These are phyloP conservation scores for Saccharomycopsis hybrid DNA, from an alignment of 1,139 yeast species.

Conservation along the genomic window DNA sequence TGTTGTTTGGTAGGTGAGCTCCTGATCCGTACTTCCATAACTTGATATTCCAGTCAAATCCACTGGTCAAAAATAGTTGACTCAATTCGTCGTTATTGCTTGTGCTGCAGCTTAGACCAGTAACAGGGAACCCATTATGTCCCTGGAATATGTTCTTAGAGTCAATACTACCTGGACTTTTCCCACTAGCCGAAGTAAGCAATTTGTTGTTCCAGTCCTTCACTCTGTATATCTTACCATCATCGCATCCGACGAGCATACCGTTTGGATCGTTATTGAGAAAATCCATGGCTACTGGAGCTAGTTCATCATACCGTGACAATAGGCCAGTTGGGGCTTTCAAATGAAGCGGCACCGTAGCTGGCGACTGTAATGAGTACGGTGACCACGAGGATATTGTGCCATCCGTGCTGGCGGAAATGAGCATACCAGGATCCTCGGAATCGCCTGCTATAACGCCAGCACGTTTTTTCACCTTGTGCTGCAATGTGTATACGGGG, in stretches of 20 bases:
- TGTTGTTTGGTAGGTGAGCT: conserved; percentile 11
- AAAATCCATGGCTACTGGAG: conserved; percentile 33
- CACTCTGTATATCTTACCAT: conserved; percentile 42
- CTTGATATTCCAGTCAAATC: conserved; percentile 38
- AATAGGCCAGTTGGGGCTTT: conserved; percentile 26
- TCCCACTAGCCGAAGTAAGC: neutral
- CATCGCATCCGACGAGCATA: conserved; percentile 41
- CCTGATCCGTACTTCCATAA: conserved; percentile 30
- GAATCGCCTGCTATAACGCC: conserved; percentile 1
- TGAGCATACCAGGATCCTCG: conserved; percentile 28
- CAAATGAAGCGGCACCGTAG: conserved; percentile 27
- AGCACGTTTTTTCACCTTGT: conserved; percentile 24
- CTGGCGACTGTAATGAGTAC: conserved; percentile 38
- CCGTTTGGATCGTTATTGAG: conserved; percentile 28
- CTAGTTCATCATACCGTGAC: conserved; percentile 32
- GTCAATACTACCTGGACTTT: conserved; percentile 23
- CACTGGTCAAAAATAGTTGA: conserved; percentile 30
- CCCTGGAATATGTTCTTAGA: conserved; percentile 27
- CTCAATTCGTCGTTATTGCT: conserved; percentile 28
- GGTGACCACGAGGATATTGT: conserved; percentile 41
- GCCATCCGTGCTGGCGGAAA: conserved; percentile 42
- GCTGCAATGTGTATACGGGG: conserved; percentile 35
- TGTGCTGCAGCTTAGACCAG: conserved; percentile 31
- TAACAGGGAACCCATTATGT: conserved; percentile 33
- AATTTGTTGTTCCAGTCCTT: conserved; percentile 24